Evolutionary conservation across 108 stramenopile species (phyloP).

Genomic region (Mayamaea pseudoterrestris): DNA sequence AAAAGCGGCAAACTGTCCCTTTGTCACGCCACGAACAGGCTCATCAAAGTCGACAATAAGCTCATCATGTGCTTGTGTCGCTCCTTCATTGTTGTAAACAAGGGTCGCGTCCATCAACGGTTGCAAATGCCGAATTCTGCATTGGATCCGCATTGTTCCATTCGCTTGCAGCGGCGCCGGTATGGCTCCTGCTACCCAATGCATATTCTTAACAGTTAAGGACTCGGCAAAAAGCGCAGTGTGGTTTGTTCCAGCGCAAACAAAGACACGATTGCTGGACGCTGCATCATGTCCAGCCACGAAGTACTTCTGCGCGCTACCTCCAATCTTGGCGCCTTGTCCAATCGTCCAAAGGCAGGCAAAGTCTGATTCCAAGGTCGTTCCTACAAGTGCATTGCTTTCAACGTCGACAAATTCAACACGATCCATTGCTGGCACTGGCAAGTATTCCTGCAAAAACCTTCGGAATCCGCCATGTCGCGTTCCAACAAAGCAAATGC

Average conservation of each 20-base stretch:
- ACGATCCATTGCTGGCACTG: constrained; percentile 6
- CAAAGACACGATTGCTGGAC: constrained; percentile 24
- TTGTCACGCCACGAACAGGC: constrained; percentile 65
- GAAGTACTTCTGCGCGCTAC: constrained; percentile 67
- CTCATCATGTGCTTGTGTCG: neutral
- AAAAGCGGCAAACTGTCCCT: constrained; percentile 62
- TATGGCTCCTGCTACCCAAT: constrained; percentile 44
- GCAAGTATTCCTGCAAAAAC: constrained; percentile 63
- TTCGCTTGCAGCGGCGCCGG: constrained; percentile 20
- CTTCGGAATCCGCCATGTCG: constrained; percentile 54
- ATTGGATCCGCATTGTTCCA: constrained; percentile 15
- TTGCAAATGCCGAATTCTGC: constrained; percentile 70
- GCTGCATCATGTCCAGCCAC: constrained; percentile 33
- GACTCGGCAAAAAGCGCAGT: constrained; percentile 64
- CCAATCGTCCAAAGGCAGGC: constrained; percentile 58
- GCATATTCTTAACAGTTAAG: constrained; percentile 34
- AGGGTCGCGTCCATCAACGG: constrained; percentile 57
- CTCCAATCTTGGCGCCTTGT: constrained; percentile 78
- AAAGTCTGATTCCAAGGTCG: neutral
- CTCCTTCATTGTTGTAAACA: constrained; percentile 1
- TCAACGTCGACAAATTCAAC: constrained; percentile 65
- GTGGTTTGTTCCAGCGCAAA: constrained; percentile 80
- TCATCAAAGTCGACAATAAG: constrained; percentile 24
- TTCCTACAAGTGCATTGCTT: constrained; percentile 38
- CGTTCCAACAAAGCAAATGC: constrained; percentile 95